Conservation (phyloP, 2,329 filamentous ascomycete species). For the Ophiostoma tasmaniense region DNA sequence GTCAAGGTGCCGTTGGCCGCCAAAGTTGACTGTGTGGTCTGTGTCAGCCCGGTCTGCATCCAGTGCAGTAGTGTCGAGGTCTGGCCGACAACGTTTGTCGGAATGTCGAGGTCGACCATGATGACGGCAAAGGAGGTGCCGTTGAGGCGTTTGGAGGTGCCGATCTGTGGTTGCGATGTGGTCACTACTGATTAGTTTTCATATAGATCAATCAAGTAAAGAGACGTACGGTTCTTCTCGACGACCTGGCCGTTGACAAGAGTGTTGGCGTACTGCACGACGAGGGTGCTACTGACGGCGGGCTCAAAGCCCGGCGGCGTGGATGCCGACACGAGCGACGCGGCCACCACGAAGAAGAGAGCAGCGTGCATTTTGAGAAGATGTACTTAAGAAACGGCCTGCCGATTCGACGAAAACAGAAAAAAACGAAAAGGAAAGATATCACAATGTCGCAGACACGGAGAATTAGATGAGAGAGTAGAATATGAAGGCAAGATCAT, state of each 20-base stretch:
- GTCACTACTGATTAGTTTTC: conserved; percentile 15
- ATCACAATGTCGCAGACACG: neutral
- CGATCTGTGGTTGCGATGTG: conserved; percentile 18
- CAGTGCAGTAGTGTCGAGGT: conserved; percentile 36
- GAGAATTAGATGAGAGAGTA: neutral
- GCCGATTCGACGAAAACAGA: neutral
- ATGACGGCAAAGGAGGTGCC: conserved; percentile 35
- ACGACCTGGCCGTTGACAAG: conserved; percentile 33
- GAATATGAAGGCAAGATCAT: neutral
- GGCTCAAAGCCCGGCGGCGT: conserved; percentile 37
- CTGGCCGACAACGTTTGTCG: conserved; percentile 30
- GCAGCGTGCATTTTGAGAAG: neutral
- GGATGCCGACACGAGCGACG: conserved; percentile 26
- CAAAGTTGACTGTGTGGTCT: conserved; percentile 13
- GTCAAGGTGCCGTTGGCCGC: neutral
- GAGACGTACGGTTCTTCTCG: conserved; percentile 28
- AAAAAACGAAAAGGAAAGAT: neutral
- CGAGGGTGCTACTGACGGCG: conserved; percentile 29
- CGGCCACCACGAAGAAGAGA: conserved; percentile 21
- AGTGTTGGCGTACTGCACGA: conserved; percentile 33
- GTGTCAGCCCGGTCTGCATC: conserved; percentile 35
- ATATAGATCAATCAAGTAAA: neutral
- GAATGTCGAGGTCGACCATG: conserved; percentile 42
- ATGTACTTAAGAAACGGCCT: neutral
- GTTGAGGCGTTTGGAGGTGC: conserved; percentile 30